A percentile compares a stretch with the other conserved stretches of the same genome.
Evolutionary conservation across 2,329 filamentous ascomycete genomes (phyloP).

Genomic region (Westerdykella ornata): DNA sequence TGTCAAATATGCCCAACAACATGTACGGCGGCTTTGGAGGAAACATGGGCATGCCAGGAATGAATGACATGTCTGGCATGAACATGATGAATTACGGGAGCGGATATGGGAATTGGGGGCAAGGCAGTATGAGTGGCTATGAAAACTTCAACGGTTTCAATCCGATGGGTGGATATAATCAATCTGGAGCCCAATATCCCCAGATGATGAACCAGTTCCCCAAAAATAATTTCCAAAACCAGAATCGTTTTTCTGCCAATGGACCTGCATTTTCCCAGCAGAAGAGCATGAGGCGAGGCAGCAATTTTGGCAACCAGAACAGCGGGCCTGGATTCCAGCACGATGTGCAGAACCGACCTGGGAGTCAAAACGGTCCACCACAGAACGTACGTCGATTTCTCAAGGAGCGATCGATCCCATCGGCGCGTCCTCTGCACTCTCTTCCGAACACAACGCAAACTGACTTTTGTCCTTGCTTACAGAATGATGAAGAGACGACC

Average conservation of each 20-base stretch:
- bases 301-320: slow-evolving; percentile 20
- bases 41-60: slow-evolving; percentile 62
- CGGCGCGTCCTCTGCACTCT: slow-evolving; percentile 6
- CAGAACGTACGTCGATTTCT: slow-evolving; percentile 33
- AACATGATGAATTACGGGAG: slow-evolving; percentile 63
- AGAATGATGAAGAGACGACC: slow-evolving; percentile 27
- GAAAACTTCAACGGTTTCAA: slow-evolving; percentile 47
- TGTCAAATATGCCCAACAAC: slow-evolving; percentile 75
- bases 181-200: slow-evolving; percentile 43
- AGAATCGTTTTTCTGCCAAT: slow-evolving; percentile 71
- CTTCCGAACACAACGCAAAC: slow-evolving; percentile 12
- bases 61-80: slow-evolving; percentile 63
- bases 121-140: slow-evolving; percentile 64
- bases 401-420: slow-evolving; percentile 9
- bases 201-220: slow-evolving; percentile 49
- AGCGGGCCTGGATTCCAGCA: slow-evolving; percentile 14
- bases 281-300: slow-evolving; percentile 38
- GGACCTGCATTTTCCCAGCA: slow-evolving; percentile 48
- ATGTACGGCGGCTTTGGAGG: slow-evolving; percentile 71
- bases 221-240: slow-evolving; percentile 59
- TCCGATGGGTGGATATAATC: slow-evolving; percentile 49
- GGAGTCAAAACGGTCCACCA: slow-evolving; percentile 24
- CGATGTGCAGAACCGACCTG: slow-evolving; percentile 24
- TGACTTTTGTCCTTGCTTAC: slow-evolving; percentile 19
- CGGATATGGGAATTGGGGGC: slow-evolving; percentile 57